Conservation (phyloP, 768 basidiomycete species). For the Thelephora ganbajun region DNA sequence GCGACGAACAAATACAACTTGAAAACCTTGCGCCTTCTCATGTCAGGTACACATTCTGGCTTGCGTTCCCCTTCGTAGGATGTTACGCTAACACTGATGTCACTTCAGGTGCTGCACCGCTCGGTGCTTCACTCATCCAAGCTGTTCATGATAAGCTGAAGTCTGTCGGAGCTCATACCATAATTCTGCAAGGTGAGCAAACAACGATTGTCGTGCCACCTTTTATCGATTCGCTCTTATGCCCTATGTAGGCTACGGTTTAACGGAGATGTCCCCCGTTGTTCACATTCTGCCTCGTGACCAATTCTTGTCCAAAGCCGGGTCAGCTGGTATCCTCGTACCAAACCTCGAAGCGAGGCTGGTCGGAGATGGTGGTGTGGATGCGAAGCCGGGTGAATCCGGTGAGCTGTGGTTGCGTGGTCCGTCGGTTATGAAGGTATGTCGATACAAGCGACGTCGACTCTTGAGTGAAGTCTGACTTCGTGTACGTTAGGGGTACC, state of each 20-base stretch:
- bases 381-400: slow-evolving; percentile 35
- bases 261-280: slow-evolving; percentile 75
- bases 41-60: slow-evolving; percentile 26
- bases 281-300: slow-evolving; percentile 38
- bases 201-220: background rate
- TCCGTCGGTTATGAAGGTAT: slow-evolving; percentile 66
- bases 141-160: slow-evolving; percentile 27
- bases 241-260: slow-evolving; percentile 42
- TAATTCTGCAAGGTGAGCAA: slow-evolving; percentile 37
- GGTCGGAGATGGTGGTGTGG: slow-evolving; percentile 47
- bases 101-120: slow-evolving; percentile 50
- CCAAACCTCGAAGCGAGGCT: slow-evolving; percentile 69
- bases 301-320: slow-evolving; percentile 34
- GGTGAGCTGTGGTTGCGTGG: slow-evolving; percentile 82
- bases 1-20: slow-evolving; percentile 58
- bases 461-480: too few species aligned
- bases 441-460: background rate
- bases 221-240: slow-evolving; percentile 1
- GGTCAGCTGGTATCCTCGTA: slow-evolving; percentile 54
- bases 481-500: slow-evolving; percentile 41
- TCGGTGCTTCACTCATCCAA: slow-evolving; percentile 47
- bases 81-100: background rate
- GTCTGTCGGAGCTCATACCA: slow-evolving; percentile 25
- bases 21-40: slow-evolving; percentile 37
- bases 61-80: background rate